phyloP scores from a whole-genome alignment of 2,329 filamentous ascomycete species.

The Aspergillus fumigatiaffinis region DNA sequence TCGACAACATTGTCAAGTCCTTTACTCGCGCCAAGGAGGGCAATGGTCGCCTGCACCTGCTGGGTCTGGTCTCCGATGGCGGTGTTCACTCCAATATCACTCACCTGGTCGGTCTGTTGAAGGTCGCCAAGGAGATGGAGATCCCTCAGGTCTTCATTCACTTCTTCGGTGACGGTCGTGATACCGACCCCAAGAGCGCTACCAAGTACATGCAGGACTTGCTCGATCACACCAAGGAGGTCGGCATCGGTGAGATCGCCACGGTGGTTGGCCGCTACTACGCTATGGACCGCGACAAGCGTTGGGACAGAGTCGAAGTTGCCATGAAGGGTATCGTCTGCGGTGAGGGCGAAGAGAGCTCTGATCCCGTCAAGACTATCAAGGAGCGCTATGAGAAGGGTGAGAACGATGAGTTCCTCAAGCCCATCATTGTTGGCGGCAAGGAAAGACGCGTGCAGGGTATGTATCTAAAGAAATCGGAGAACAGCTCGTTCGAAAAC shows the following conservation, averaged over 20 bases:
- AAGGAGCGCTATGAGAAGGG: slow-evolving; percentile 81
- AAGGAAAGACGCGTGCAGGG: slow-evolving; percentile 81
- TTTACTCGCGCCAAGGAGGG: slow-evolving; percentile 78
- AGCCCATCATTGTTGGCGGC: slow-evolving; percentile 92
- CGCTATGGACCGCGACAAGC: slow-evolving; percentile 99
- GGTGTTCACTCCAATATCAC: slow-evolving; percentile 96
- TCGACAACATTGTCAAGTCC: slow-evolving; percentile 71
- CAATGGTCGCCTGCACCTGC: slow-evolving; percentile 87
- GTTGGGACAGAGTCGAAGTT: slow-evolving; percentile 91
- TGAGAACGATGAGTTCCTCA: slow-evolving; percentile 96
- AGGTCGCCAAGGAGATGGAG: slow-evolving; percentile 81
- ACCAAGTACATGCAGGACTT: slow-evolving; percentile 84
- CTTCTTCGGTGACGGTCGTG: slow-evolving; percentile 97
- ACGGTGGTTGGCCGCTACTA: slow-evolving; percentile 96
- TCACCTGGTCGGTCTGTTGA: slow-evolving; percentile 81
- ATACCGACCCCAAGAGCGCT: slow-evolving; percentile 95
- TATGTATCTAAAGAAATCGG: slow-evolving; percentile 34
- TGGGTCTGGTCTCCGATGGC: slow-evolving; percentile 89
- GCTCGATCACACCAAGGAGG: slow-evolving; percentile 73
- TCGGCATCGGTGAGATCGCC: slow-evolving; percentile 81
- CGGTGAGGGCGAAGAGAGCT: slow-evolving; percentile 81
- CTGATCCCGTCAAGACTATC: slow-evolving; percentile 80
- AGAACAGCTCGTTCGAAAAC: slow-evolving; percentile 1
- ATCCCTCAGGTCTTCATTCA: slow-evolving; percentile 95
- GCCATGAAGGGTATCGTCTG: slow-evolving; percentile 80